Conservation (phyloP, 1,139 yeast genomes). For the Debaryomyces udenii region DNA sequence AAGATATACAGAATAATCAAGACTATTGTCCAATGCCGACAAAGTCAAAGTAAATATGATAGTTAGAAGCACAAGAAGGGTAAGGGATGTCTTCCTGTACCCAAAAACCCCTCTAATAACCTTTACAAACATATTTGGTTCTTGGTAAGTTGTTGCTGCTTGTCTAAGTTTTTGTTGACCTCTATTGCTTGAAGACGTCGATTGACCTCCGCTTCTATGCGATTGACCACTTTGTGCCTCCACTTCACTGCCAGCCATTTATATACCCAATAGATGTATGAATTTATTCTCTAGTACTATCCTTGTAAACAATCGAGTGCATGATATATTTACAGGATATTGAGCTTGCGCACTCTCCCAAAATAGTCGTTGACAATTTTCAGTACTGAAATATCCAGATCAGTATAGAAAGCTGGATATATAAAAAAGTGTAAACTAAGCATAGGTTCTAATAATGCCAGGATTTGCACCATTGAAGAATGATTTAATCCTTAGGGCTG, state of each 20-base stretch:
- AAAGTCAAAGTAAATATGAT: constrained; percentile 36
- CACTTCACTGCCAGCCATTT: constrained; percentile 4
- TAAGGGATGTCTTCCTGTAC: constrained; percentile 61
- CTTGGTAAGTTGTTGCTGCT: background rate
- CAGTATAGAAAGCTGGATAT: no score
- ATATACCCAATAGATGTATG: background rate
- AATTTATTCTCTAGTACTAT: background rate
- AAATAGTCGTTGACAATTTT: background rate
- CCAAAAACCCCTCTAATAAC: constrained; percentile 49
- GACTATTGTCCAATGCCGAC: constrained; percentile 35
- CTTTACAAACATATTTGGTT: constrained; percentile 32
- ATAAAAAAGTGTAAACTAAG: background rate
- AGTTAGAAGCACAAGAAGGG: constrained; percentile 50
- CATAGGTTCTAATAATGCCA: constrained; percentile 31
- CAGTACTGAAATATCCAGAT: background rate
- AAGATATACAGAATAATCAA: constrained; percentile 40
- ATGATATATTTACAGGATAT: background rate
- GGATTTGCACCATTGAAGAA: constrained; percentile 75
- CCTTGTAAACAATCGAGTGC: background rate
- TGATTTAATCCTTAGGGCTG: constrained; percentile 89
- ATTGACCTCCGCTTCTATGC: background rate
- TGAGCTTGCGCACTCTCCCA: background rate
- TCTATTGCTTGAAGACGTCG: background rate
- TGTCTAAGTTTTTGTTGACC: background rate
- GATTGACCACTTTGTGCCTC: background rate